These are phyloP conservation scores for Ambrosia hybrid DNA, from an alignment of 140 eudicot species.

Conservation along the genomic window DNA sequence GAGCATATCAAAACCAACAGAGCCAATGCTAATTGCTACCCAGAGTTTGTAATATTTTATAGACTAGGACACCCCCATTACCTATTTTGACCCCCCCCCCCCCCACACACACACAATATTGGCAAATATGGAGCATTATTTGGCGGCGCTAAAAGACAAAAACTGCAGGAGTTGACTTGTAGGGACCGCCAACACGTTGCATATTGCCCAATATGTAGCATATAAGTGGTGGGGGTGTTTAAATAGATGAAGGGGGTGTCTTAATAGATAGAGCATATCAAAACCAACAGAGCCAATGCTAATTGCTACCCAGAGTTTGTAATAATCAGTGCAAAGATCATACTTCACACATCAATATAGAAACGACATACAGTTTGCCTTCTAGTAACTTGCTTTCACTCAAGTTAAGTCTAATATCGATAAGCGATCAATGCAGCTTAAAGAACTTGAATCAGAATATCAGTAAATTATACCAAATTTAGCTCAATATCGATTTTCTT, in stretches of 20 bases:
- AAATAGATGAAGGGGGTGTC: no score
- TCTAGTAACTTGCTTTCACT: neutral
- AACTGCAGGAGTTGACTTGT: no score
- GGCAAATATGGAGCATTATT: no score
- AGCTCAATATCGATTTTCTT: neutral
- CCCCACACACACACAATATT: no score
- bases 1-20: neutral
- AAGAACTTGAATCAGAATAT: neutral
- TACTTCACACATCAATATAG: neutral
- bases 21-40: neutral
- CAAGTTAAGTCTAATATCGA: no score
- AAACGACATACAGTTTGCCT: neutral
- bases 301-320: neutral
- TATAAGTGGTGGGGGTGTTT: no score
- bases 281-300: neutral
- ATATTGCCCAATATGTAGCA: no score
- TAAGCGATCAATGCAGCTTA: neutral
- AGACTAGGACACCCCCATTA: no score
- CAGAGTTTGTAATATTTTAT: neutral
- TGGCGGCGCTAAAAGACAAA: no score
- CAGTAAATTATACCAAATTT: neutral
- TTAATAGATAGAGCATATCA: no score
- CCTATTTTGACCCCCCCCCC: no score
- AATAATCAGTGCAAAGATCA: neutral
- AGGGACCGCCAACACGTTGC: no score